Evolutionary conservation across 2,329 filamentous ascomycete genomes (phyloP).

Genomic region (Alternaria panax): DNA sequence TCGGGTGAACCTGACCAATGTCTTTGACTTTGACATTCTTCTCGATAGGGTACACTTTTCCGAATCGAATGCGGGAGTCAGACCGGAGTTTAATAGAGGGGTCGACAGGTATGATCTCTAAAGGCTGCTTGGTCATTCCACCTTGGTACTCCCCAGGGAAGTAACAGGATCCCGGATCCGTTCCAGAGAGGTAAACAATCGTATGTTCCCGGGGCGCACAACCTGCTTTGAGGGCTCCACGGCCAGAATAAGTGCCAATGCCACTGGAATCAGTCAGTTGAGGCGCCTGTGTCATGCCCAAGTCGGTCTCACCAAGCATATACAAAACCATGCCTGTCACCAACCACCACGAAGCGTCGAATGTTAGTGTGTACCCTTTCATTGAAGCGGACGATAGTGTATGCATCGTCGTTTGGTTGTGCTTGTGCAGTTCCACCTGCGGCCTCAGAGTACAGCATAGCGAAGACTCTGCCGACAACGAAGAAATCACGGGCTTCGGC

Average conservation of each 20-base stretch:
- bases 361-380: conserved; percentile 31
- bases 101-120: conserved; percentile 42
- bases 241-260: conserved; percentile 51
- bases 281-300: too few species aligned
- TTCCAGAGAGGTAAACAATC: conserved; percentile 39
- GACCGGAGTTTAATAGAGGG: conserved; percentile 33
- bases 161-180: conserved; percentile 13
- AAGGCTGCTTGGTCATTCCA: conserved; percentile 47
- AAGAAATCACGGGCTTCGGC: conserved; percentile 26
- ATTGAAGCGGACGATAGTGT: conserved; percentile 23
- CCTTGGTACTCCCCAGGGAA: conserved; percentile 41
- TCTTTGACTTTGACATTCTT: conserved; percentile 55
- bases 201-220: conserved; percentile 50
- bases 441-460: conserved; percentile 31
- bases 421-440: conserved; percentile 5
- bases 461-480: conserved; percentile 26
- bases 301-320: conserved; percentile 27
- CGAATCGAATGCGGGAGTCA: conserved; percentile 52
- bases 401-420: neutral
- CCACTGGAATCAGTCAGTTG: conserved; percentile 35
- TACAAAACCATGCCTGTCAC: conserved; percentile 26
- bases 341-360: conserved; percentile 37
- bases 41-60: conserved; percentile 52
- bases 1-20: conserved; percentile 47
- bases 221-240: conserved; percentile 48